Percentiles rank a stretch among this genome's conserved stretches.
Conservation (phyloP, 1,139 yeast genomes). For the Meyerozyma elateridarum region DNA sequence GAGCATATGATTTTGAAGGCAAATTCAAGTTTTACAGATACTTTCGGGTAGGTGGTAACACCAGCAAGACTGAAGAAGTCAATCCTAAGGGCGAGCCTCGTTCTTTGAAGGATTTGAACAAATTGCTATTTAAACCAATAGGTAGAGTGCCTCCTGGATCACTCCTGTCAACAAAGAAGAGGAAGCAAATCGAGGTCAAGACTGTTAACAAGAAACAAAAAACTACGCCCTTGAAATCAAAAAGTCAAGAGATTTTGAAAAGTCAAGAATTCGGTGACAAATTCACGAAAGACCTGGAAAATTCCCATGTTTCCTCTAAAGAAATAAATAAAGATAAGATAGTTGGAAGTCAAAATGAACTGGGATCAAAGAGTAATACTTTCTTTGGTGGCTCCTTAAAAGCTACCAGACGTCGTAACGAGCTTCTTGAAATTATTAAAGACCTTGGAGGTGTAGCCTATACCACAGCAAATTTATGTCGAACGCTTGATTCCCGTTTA, state of each 20-base stretch:
- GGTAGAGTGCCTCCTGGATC: constrained; percentile 25
- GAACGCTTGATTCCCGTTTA: constrained; percentile 31
- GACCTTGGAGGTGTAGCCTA: constrained; percentile 40
- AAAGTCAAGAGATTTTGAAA: too few species aligned
- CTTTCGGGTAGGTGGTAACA: constrained; percentile 20
- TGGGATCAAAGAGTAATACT: too few species aligned
- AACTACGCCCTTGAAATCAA: too few species aligned
- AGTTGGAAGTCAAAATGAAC: too few species aligned
- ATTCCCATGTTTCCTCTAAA: too few species aligned
- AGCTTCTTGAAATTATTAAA: constrained; percentile 31
- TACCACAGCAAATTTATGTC: constrained; percentile 30
- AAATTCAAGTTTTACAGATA: constrained; percentile 69
- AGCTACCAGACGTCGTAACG: constrained; percentile 26
- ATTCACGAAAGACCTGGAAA: too few species aligned
- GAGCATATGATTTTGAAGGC: constrained; percentile 71
- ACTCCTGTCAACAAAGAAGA: constrained; percentile 15
- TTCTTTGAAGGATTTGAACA: constrained; percentile 19
- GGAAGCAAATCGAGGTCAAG: constrained; percentile 3
- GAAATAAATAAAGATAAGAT: too few species aligned
- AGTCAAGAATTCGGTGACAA: too few species aligned
- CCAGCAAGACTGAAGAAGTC: constrained; percentile 6
- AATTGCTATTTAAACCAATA: constrained; percentile 16
- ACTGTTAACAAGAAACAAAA: background rate
- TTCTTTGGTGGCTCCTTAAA: constrained; percentile 2
- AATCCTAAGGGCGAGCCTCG: constrained; percentile 10